Evolutionary conservation across 306 rosid species (phyloP).

Genomic region (Vigna nakashimae): DNA sequence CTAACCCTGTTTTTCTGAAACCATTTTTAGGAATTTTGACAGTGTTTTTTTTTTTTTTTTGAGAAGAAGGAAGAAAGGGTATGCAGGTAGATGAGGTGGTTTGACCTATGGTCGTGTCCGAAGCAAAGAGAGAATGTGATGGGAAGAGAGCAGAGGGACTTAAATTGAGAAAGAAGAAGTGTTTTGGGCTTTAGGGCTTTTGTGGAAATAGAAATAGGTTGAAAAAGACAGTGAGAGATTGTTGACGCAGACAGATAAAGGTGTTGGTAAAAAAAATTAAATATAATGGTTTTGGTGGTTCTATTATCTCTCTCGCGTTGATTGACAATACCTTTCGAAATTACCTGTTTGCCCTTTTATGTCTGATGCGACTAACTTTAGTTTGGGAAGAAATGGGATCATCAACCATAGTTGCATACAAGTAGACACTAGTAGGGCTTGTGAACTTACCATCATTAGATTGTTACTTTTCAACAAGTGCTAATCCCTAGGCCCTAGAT

Average conservation of each 20-base stretch:
- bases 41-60: conserved; percentile 6
- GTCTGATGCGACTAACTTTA: conserved; percentile 39
- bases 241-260: conserved; percentile 70
- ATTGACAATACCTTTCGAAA: conserved; percentile 69
- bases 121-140: conserved; percentile 9
- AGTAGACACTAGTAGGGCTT: conserved; percentile 3
- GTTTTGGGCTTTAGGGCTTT: conserved; percentile 56
- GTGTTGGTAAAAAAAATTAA: conserved; percentile 20
- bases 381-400: conserved; percentile 17
- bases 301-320: conserved; percentile 57
- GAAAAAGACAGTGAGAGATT: conserved; percentile 61
- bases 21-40: conserved; percentile 43
- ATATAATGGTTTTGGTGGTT: conserved; percentile 37
- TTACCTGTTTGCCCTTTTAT: conserved; percentile 59
- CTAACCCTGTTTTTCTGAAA: conserved; percentile 41
- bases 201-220: conserved; percentile 61
- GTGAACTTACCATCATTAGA: conserved; percentile 39
- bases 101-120: conserved; percentile 37
- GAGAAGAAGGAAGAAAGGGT: not conserved
- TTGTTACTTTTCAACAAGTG: conserved; percentile 38
- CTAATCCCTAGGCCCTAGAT: conserved; percentile 49
- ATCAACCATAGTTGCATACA: conserved; percentile 30
- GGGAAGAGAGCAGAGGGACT: conserved; percentile 28
- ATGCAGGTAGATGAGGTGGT: conserved; percentile 22
- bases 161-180: conserved; percentile 46